phyloP scores from a whole-genome alignment of 805 yeast genomes.

The Starmerella sp. region DNA sequence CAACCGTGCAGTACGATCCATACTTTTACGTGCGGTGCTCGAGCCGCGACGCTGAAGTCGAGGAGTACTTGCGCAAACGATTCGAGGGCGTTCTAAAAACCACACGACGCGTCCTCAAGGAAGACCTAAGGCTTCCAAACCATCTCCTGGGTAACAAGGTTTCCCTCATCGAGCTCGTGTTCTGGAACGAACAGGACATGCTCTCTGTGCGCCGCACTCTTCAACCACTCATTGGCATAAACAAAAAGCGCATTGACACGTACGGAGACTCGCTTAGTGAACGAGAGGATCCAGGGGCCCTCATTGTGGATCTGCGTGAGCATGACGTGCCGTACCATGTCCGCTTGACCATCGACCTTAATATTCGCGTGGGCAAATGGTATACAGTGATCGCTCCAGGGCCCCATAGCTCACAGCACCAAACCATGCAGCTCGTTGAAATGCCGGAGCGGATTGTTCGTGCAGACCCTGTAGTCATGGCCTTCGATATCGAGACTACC shows the following conservation, averaged over 20 bases:
- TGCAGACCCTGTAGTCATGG: constrained; percentile 94
- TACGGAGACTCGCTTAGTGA: constrained; percentile 57
- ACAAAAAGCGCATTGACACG: constrained; percentile 49
- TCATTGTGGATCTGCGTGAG: constrained; percentile 72
- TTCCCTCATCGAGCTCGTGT: constrained; percentile 53
- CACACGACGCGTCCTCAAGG: constrained; percentile 49
- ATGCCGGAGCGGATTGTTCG: constrained; percentile 72
- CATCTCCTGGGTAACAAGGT: constrained; percentile 71
- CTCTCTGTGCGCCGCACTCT: constrained; percentile 60
- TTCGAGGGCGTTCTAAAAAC: constrained; percentile 55
- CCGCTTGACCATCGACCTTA: constrained; percentile 77
- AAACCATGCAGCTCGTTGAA: constrained; percentile 50
- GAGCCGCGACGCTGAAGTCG: constrained; percentile 56
- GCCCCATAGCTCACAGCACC: background rate
- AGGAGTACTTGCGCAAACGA: constrained; percentile 62
- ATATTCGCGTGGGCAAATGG: constrained; percentile 93
- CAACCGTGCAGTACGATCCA: constrained; percentile 74
- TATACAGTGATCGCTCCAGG: constrained; percentile 32
- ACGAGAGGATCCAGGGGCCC: constrained; percentile 30
- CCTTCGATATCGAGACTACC: constrained; percentile 96
- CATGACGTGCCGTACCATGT: constrained; percentile 96
- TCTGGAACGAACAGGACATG: constrained; percentile 65
- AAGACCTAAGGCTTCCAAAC: constrained; percentile 72
- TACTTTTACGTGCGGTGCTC: constrained; percentile 62
- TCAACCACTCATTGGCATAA: constrained; percentile 58